Percentiles rank a stretch among this genome's conserved stretches.
Evolutionary conservation across 2,329 filamentous ascomycete genomes (phyloP).

Genomic region (Iodosphaeria phyllophila): DNA sequence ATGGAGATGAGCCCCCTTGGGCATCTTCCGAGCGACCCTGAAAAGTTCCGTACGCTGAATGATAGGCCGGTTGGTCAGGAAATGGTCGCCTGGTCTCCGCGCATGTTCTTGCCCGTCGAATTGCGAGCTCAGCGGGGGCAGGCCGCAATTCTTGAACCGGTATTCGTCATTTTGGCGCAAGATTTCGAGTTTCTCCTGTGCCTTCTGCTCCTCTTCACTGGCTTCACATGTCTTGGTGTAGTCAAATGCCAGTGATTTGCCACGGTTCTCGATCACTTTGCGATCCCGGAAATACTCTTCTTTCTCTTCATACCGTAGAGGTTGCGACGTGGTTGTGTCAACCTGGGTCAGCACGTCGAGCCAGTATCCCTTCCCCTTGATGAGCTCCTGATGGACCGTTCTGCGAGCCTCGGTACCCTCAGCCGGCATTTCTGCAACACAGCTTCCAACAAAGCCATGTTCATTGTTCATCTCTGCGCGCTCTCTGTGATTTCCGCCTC

Average conservation of each 20-base stretch:
- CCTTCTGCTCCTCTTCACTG: conserved; percentile 3
- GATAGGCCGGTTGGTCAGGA: conserved; percentile 32
- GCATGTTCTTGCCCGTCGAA: conserved; percentile 21
- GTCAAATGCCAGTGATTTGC: conserved; percentile 1
- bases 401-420: no score
- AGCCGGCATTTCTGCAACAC: no score
- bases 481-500: no score
- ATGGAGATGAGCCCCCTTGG: conserved; percentile 57
- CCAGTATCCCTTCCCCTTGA: no score
- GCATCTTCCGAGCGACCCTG: conserved; percentile 35
- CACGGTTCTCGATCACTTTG: conserved; percentile 1
- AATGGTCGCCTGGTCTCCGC: conserved; percentile 34
- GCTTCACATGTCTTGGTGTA: conserved; percentile 2
- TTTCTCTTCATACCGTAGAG: no score
- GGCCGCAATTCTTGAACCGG: conserved; percentile 3
- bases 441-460: no score
- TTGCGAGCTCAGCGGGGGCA: conserved; percentile 2
- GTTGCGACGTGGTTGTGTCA: no score
- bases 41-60: conserved; percentile 39
- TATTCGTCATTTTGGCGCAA: conserved; percentile 6
- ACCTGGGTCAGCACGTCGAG: no score
- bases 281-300: conserved; percentile 2
- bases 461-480: no score
- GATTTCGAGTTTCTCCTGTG: conserved; percentile 3
- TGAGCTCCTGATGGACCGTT: no score